phyloP scores from a whole-genome alignment of 2,329 filamentous ascomycete species.

The Lecanicillium sp. region DNA sequence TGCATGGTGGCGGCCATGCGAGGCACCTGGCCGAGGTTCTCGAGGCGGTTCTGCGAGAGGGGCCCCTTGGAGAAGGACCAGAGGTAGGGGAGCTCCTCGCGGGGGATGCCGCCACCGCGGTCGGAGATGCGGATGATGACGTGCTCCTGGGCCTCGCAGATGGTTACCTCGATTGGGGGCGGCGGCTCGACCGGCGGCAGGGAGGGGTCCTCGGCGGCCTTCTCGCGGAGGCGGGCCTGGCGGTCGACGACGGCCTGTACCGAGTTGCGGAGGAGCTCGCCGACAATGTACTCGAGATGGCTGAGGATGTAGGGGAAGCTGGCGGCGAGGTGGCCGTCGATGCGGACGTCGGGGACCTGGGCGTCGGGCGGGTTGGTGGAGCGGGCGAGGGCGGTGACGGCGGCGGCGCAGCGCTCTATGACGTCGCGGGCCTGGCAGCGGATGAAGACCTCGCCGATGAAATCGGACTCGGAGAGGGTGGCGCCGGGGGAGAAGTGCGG shows the following conservation, averaged over 20 bases:
- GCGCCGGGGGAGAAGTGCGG: conserved; percentile 83
- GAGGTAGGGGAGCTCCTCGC: conserved; percentile 77
- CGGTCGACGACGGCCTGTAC: conserved; percentile 87
- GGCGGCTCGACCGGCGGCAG: conserved; percentile 47
- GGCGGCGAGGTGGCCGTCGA: conserved; percentile 80
- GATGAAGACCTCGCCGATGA: conserved; percentile 92
- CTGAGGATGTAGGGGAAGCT: conserved; percentile 95
- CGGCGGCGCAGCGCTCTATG: conserved; percentile 72
- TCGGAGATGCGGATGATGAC: conserved; percentile 96
- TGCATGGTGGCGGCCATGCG: conserved; percentile 91
- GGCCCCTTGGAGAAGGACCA: conserved; percentile 98
- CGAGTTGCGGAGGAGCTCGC: conserved; percentile 89
- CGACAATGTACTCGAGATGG: conserved; percentile 95
- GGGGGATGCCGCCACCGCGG: conserved; percentile 84
- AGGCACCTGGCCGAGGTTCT: conserved; percentile 81
- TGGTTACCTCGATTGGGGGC: conserved; percentile 85
- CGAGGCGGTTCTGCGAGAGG: conserved; percentile 66
- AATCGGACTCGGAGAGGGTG: conserved; percentile 67
- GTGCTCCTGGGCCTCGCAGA: conserved; percentile 90
- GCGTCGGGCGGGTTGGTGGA: conserved; percentile 67
- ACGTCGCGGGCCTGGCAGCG: conserved; percentile 89
- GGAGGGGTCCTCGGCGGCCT: conserved; percentile 44
- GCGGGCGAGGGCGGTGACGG: conserved; percentile 67
- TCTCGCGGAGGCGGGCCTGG: conserved; percentile 39
- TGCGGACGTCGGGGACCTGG: conserved; percentile 70